Base-by-base conservation (phyloP, 2,329 filamentous ascomycete species). In the Rugonectria rugulosa region DNA sequence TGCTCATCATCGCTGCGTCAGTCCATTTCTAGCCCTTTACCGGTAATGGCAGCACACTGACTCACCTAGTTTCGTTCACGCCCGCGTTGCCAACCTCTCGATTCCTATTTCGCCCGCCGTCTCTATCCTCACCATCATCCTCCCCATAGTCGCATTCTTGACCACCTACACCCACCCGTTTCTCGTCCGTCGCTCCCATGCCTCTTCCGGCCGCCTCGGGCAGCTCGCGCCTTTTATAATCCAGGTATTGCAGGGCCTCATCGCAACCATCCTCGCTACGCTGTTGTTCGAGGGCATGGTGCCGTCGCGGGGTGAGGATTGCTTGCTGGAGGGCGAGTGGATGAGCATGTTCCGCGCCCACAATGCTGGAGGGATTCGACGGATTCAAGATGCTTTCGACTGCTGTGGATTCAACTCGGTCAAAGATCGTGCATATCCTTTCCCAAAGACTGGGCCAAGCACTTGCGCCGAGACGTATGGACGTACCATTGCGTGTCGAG, bases 391-490 rank as follows among this genome's bases (percentile, higher is more conserved):
- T 66, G 70, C 79, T 0, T 80, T 90, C 26, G 68, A 81, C 7
- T 92, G 89, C 73, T 92, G 89, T 62, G 89, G 89, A 0, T 76
- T 90, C 27, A 78, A 78, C 51, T 80, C 76, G 5, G 68, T 84
- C 23, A 71, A 68, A 24, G 87, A 92, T 65, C 83, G 81, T 61
- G 81, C 83, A 0, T 90, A 81, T 76, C 89, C 88, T 0, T 90
- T 89, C 55, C 76, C 77, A 0, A 59, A 49, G 1, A 46, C 45
- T 31, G 56, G 48, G 52, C 73, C 49, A 60, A 70, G 46, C 61
- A 64, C 45, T 44, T 88, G 87, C 65, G 61, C 73, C 5, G 68
- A 75, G 40, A 70, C 77, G 5, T 85, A 79, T 60, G 75, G 76
- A 0, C 75, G 84, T 24, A 69, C 66, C 0, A 65, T 53, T 12